Base-by-base conservation (phyloP, 352 stramenopile species). In the Phytopythium boreale region DNA sequence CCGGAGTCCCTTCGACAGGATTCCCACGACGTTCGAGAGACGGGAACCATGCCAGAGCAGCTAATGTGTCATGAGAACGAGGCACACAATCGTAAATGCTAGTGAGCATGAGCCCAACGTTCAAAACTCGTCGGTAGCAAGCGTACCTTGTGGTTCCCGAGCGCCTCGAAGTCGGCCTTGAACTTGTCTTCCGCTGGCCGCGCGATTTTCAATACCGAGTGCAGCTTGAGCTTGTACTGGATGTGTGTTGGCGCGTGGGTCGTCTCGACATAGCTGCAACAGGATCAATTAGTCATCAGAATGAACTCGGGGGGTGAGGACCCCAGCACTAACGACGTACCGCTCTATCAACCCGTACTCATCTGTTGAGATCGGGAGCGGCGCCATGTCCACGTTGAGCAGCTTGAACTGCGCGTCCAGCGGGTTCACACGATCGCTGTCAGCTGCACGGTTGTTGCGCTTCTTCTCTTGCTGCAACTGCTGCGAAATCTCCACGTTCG, bases 1-100 rank as follows among this genome's bases (percentile, higher is more conserved):
- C 7, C 87, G 80, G 26, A 97, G 73, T 14, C 89, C 89, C 27
- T 94, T 81, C 3, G 78, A 81, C 9, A 97, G 63, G 46, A 97
- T 95, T 10, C 88, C 84, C 24, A 90, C 72, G 44, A 93, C 72
- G 47, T 97, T 97, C 56, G 77, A 84, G 20, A 90, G 60, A 1
- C 77, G 73, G 11, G 84, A 92, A n/a, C 89, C 89, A 60, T 96
- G 89, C 89, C 87, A 97, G 22, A 97, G 59, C 36, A 97, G 72
- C 80, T 87, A 17, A n/a, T 2, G 31, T 29, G 14, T 17, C 46
- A 29, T 11, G 10, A 47, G 10, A 31, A 9, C 46, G 12, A 34
- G n/a, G 11, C 11, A 53, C 46, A 34, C 15, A 14, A n/a, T 12
- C 12, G 31, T n/a, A 15, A 12, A n/a, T 15, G 26, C 2, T 11